Evolutionary conservation across 1,284 basidiomycete genomes (phyloP), one percentile per base, ranked within the genome.

Genomic region (Cutaneotrichosporon cutaneum): DNA sequence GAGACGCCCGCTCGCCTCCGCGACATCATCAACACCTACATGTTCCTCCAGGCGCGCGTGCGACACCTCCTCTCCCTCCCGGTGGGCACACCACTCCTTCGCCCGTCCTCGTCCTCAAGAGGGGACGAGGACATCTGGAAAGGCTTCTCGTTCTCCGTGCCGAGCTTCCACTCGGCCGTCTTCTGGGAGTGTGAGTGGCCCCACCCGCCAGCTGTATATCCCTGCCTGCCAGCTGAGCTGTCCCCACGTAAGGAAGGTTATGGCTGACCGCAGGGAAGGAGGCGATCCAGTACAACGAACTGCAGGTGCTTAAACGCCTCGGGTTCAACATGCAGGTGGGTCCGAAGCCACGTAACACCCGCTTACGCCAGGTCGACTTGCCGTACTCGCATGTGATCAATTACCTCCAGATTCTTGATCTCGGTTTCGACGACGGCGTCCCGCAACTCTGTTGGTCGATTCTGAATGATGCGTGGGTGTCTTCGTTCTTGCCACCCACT

Each of bases 321-420:
- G 91, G 90, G 4, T 94, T 94, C 81, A 89, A 93, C 71, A 89
- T 93, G 56, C 83, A 89, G 71, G 48, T 51, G 27, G 27, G 48
- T 30, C 3, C 7, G n/a, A n/a, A n/a, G n/a, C n/a, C n/a, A n/a
- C n/a, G 39, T 18, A 18, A 18, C 6, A 42, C 18, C 58, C 67
- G 77, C 42, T 32, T 9, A 32, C 27, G 13, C 18, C 83, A 89
- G 71, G 92, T 95, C 54, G 89, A 91, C 16, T 82, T 98, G 45
- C 94, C 96, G 0, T 98, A 98, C 73, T 92, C 90, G 26, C 92
- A 93, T 14, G 85, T 98, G 65, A 89, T 98, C 72, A 98, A 97
- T 80, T 99, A 99, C 77, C 84, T 97, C 67, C 87, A 92, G 63
- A 86, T 97, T 26, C 85, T 99, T 16, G 92, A 91, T 35, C 82